Evolutionary conservation across 805 yeast genomes (phyloP), one percentile per base, ranked within the genome.

Genomic region (Saccharomycopsis vini): DNA sequence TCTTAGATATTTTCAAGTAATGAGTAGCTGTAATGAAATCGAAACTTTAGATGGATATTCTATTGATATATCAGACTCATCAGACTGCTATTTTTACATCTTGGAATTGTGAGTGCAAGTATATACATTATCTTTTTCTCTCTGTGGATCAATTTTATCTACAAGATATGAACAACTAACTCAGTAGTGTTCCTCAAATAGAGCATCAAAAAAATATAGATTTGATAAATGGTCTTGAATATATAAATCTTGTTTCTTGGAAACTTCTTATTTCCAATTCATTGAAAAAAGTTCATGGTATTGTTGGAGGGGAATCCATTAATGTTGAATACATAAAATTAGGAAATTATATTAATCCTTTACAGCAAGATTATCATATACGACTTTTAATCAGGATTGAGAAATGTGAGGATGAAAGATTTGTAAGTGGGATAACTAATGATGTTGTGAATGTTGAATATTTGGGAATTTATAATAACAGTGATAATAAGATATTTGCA

Each of bases 261-360:
- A 61, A 55, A 21, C 61, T 62, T 22, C 58, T 62, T 56, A 48
- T 67, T 4, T 54, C 54, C 20, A 55, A 52, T 31, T 65, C 71
- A 0, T 46, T 68, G 20, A 56, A 51, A 23, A 56, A 60, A 18
- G 57, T 62, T 4, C 68, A 66, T 50, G 73, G 73, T 2, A 33
- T 65, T 3, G 63, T 67, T 50, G n/a, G n/a, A n/a, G 73, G 73
- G 0, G 61, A 60, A 35, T 62, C 67, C 1, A 56, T 64, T 1
- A 68, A 64, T 19, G 54, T 58, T 9, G 56, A 57, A 2, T 44
- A 67, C n/a, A 24, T 66, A 12, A 44, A 56, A 19, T 51, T 44
- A 7, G 19, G 35, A 24, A 40, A 23, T 16, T 34, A 22, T 21
- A 16, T 22, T 5, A 30, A 31, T 18, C 16, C 30, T 5, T 6